Evolutionary conservation across 108 stramenopile species (phyloP).

Genomic region (Cyclostephanos invisitatus): DNA sequence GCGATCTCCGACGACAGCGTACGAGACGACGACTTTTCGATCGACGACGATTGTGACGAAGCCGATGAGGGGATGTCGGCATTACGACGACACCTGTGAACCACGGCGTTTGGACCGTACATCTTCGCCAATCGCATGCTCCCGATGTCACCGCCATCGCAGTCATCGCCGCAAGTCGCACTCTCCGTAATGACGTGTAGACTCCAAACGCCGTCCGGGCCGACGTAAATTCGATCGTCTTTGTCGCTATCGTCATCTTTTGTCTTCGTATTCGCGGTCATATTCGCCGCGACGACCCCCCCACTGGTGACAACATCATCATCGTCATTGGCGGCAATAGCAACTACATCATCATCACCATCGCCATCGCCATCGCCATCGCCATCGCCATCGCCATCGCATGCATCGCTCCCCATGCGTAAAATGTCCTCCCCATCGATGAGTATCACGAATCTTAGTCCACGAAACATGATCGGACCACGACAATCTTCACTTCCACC

Average conservation of each 20-base stretch:
- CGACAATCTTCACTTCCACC: background rate
- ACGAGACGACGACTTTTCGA: background rate
- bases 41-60: background rate
- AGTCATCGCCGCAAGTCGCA: background rate
- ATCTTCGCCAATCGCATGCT: conserved; percentile 31
- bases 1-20: conserved; percentile 13
- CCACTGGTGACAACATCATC: background rate
- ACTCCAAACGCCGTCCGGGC: conserved; percentile 38
- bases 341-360: conserved; percentile 1
- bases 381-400: background rate
- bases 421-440: conserved; percentile 47
- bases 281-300: too few relatives aligned
- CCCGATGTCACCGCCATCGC: conserved; percentile 10
- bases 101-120: conserved; percentile 45
- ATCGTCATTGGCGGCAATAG: background rate
- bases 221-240: conserved; percentile 21
- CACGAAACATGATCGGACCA: conserved; percentile 29
- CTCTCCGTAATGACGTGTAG: conserved; percentile 40
- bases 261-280: too few relatives aligned
- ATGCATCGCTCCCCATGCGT: background rate
- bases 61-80: background rate
- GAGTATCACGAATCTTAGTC: conserved; percentile 49
- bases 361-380: background rate
- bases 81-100: conserved; percentile 17
- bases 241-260: conserved; percentile 18